Evolutionary conservation across 495 filamentous ascomycete species (phyloP).

Genomic region (Tuber umbilicatum): DNA sequence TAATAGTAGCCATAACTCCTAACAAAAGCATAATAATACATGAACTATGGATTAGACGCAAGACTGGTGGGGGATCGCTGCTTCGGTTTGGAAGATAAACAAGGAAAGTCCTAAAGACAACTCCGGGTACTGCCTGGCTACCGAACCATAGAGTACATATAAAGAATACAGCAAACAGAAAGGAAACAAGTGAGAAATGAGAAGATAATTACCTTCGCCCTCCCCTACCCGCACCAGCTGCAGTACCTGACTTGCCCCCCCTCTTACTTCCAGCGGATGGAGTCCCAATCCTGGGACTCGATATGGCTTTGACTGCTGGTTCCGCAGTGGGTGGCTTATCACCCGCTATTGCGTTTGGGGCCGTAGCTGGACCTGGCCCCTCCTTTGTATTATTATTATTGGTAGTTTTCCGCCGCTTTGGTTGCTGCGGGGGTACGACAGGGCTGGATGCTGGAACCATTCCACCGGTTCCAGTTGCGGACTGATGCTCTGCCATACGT

Average conservation of each 20-base stretch:
- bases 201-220: slow-evolving; percentile 32
- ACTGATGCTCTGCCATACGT: slow-evolving; percentile 38
- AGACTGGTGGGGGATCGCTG: slow-evolving; percentile 11
- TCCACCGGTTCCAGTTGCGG: slow-evolving; percentile 30
- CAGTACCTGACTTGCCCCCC: slow-evolving; percentile 30
- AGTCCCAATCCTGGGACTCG: slow-evolving; percentile 34
- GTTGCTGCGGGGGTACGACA: slow-evolving; percentile 18
- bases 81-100: slow-evolving; percentile 17
- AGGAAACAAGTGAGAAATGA: slow-evolving; percentile 16
- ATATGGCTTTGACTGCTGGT: slow-evolving; percentile 22
- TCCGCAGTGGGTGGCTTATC: slow-evolving; percentile 29
- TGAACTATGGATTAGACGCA: background rate
- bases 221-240: slow-evolving; percentile 31
- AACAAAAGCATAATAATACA: slow-evolving; percentile 14
- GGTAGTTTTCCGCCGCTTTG: slow-evolving; percentile 34
- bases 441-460: slow-evolving; percentile 21
- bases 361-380: slow-evolving; percentile 20
- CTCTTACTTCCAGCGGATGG: slow-evolving; percentile 34
- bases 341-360: slow-evolving; percentile 12
- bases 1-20: slow-evolving; percentile 11
- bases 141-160: slow-evolving; percentile 3
- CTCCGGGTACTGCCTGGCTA: background rate
- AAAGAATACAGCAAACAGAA: slow-evolving; percentile 10
- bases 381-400: slow-evolving; percentile 32
- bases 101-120: background rate